Evolutionary conservation across 1,139 yeast species (phyloP).

Genomic region (Scheffersomyces quercinus): DNA sequence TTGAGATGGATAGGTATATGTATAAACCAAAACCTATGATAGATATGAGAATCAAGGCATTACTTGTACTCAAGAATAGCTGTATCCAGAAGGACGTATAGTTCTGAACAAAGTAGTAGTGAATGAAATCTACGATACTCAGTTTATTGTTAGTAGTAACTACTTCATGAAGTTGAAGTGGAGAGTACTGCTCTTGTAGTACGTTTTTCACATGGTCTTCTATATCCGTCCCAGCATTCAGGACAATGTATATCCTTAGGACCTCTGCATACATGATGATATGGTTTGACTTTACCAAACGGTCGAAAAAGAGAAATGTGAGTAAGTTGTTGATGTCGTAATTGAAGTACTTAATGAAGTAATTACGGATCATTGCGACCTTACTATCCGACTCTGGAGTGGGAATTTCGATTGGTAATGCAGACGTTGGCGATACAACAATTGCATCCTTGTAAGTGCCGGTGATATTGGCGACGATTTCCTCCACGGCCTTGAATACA

Average conservation of each 20-base stretch:
- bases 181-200: slow-evolving; percentile 1
- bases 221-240: slow-evolving; percentile 7
- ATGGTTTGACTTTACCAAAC: slow-evolving; percentile 50
- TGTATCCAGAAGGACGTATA: slow-evolving; percentile 9
- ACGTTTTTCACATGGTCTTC: slow-evolving; percentile 3
- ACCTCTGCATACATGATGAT: slow-evolving; percentile 46
- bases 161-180: slow-evolving; percentile 6
- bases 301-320: slow-evolving; percentile 36
- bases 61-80: slow-evolving; percentile 9
- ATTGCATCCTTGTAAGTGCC: neutral
- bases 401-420: slow-evolving; percentile 15
- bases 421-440: slow-evolving; percentile 23
- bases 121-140: slow-evolving; percentile 22
- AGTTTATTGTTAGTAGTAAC: slow-evolving; percentile 8
- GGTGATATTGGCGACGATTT: neutral
- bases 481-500: neutral
- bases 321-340: slow-evolving; percentile 18
- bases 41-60: slow-evolving; percentile 8
- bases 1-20: slow-evolving; percentile 49
- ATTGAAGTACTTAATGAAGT: slow-evolving; percentile 26
- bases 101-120: slow-evolving; percentile 22
- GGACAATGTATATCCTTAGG: slow-evolving; percentile 36
- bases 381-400: neutral
- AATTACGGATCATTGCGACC: slow-evolving; percentile 14
- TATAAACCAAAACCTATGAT: slow-evolving; percentile 18